Evolutionary conservation across 2,329 filamentous ascomycete species (phyloP).

Genomic region (Paracamarosporium sp.): DNA sequence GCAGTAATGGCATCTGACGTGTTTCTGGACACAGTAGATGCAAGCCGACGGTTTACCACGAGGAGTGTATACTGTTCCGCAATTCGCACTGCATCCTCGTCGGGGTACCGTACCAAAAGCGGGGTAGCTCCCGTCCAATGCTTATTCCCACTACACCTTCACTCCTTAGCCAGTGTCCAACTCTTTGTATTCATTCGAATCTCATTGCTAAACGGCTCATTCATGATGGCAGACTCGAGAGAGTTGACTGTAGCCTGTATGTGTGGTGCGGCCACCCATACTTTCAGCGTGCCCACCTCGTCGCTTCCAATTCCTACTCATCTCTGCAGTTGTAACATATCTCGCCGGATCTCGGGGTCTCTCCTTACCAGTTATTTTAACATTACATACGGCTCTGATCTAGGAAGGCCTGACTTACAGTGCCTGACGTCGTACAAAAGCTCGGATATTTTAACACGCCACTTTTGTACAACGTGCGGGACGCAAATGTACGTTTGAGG

Average conservation of each 20-base stretch:
- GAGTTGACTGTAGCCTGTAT: conserved; percentile 50
- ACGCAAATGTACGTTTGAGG: conserved; percentile 49
- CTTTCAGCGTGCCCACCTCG: conserved; percentile 36
- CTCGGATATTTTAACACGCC: conserved; percentile 40
- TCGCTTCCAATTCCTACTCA: conserved; percentile 52
- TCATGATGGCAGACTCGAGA: conserved; percentile 10
- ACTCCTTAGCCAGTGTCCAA: too few species aligned
- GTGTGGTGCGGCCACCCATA: conserved; percentile 52
- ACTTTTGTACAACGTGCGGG: conserved; percentile 55
- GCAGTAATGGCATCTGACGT: background rate
- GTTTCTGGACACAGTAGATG: background rate
- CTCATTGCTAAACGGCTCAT: too few species aligned
- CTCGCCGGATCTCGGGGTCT: conserved; percentile 55
- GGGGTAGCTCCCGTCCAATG: conserved; percentile 4
- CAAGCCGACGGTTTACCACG: background rate
- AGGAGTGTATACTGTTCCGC: background rate
- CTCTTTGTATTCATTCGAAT: too few species aligned
- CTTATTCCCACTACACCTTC: background rate
- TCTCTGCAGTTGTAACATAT: conserved; percentile 59
- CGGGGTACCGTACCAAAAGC: background rate
- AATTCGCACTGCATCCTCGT: background rate
- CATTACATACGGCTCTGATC: conserved; percentile 41
- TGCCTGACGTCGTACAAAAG: conserved; percentile 48
- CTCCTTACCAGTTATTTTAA: conserved; percentile 48
- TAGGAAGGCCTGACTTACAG: conserved; percentile 24